A percentile compares a stretch with the other conserved stretches of the same genome.
These are phyloP conservation scores for Phytophthora hibernalis DNA, from an alignment of 352 stramenopile species.

Conservation along the genomic window DNA sequence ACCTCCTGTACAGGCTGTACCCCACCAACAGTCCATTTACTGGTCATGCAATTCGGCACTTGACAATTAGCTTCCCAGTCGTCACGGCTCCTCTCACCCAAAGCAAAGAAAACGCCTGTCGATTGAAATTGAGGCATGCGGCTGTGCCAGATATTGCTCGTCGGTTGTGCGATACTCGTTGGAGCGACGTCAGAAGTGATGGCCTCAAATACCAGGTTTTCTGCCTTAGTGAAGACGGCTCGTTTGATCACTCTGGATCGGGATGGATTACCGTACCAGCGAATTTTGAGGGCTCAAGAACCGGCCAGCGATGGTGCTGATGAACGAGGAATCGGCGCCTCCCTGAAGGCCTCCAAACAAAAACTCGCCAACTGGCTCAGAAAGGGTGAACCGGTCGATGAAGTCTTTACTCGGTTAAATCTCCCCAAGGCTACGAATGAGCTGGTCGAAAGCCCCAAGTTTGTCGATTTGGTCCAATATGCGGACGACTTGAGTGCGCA, in stretches of 20 bases:
- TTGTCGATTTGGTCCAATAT: background rate
- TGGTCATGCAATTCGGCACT: no score
- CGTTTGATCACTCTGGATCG: no score
- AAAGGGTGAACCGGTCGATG: background rate
- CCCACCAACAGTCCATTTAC: no score
- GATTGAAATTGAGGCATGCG: background rate
- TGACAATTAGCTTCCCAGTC: background rate
- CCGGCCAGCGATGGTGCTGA: background rate
- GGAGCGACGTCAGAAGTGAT: no score
- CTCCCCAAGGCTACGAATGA: background rate
- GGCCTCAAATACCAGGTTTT: background rate
- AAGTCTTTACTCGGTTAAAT: background rate
- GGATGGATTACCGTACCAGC: background rate
- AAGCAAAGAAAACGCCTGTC: background rate
- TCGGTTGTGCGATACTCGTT: background rate
- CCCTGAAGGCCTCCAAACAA: background rate
- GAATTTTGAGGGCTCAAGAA: background rate
- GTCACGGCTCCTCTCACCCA: no score
- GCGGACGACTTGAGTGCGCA: background rate
- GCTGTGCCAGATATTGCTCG: background rate
- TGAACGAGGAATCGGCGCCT: background rate
- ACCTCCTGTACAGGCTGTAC: no score
- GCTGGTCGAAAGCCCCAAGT: background rate
- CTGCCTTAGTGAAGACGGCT: no score
- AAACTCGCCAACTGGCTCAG: background rate